Percentiles rank a stretch among this genome's conserved stretches.
Evolutionary conservation across 345 rosid genomes (phyloP).

Genomic region (Lepidium africanum): DNA sequence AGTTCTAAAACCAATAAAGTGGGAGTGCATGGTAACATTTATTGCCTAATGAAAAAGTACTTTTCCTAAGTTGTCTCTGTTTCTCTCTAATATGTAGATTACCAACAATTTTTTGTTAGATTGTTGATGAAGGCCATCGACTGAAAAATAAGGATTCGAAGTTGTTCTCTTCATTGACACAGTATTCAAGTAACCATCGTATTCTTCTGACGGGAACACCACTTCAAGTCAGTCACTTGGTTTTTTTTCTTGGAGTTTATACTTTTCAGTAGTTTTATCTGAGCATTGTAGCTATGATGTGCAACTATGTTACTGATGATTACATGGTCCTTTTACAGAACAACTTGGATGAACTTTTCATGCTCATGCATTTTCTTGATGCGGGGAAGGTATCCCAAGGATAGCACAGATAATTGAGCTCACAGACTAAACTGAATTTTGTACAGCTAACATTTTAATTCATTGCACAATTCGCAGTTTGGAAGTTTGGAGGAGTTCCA

Average conservation of each 20-base stretch:
- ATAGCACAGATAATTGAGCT: slow-evolving; percentile 8
- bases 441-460: slow-evolving; percentile 9
- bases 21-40: slow-evolving; percentile 94
- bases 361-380: slow-evolving; percentile 99
- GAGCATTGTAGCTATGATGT: background rate
- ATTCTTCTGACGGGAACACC: slow-evolving; percentile 98
- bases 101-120: slow-evolving; percentile 42
- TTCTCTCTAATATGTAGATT: slow-evolving; percentile 10
- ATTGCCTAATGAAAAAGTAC: slow-evolving; percentile 10
- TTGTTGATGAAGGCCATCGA: slow-evolving; percentile 99
- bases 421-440: background rate
- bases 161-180: slow-evolving; percentile 84
- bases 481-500: slow-evolving; percentile 97
- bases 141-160: slow-evolving; percentile 97
- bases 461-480: slow-evolving; percentile 52
- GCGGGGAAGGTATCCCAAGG: slow-evolving; percentile 76
- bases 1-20: slow-evolving; percentile 79
- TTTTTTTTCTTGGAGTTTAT: slow-evolving; percentile 4
- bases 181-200: slow-evolving; percentile 82
- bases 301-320: slow-evolving; percentile 21
- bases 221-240: slow-evolving; percentile 67
- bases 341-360: slow-evolving; percentile 98
- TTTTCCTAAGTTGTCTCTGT: background rate
- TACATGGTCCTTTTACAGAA: slow-evolving; percentile 56
- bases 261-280: background rate